phyloP scores from a whole-genome alignment of 1,284 basidiomycete genomes.

The Rhodofomes roseus region DNA sequence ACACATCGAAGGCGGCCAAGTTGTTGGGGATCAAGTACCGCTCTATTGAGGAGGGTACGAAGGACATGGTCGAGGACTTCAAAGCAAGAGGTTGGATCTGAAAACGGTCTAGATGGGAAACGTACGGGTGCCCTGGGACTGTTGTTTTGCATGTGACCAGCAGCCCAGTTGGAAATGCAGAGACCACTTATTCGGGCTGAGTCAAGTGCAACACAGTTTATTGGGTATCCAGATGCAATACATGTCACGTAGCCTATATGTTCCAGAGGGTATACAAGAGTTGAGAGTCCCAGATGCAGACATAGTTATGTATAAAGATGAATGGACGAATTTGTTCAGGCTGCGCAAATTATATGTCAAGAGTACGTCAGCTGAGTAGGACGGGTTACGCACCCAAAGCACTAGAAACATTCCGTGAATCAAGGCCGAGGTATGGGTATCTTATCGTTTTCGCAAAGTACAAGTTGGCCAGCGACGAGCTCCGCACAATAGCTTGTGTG shows the following conservation, averaged over 20 bases:
- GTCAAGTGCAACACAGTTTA: too few relatives aligned
- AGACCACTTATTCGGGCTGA: too few relatives aligned
- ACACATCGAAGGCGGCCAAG: constrained; percentile 37
- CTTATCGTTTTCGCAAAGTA: not conserved
- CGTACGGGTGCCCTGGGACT: too few relatives aligned
- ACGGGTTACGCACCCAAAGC: too few relatives aligned
- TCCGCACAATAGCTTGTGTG: not conserved
- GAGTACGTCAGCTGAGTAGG: not conserved
- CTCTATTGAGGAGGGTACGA: constrained; percentile 37
- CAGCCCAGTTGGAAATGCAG: too few relatives aligned
- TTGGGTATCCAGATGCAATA: not conserved
- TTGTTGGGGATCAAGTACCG: constrained; percentile 46
- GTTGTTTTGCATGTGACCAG: too few relatives aligned
- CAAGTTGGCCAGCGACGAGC: not conserved
- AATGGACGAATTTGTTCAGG: not conserved
- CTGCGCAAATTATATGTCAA: not conserved
- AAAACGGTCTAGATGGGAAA: too few relatives aligned
- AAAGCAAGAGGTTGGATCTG: constrained; percentile 22
- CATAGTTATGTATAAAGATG: not conserved
- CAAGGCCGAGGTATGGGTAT: not conserved
- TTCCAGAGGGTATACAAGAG: not conserved
- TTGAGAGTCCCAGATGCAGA: not conserved
- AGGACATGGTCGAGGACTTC: constrained; percentile 39
- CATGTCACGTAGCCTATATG: not conserved
- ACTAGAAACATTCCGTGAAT: not conserved